These are phyloP conservation scores for Dacryopinax primogenitus DNA, from an alignment of 768 basidiomycete genomes.

Conservation along the genomic window DNA sequence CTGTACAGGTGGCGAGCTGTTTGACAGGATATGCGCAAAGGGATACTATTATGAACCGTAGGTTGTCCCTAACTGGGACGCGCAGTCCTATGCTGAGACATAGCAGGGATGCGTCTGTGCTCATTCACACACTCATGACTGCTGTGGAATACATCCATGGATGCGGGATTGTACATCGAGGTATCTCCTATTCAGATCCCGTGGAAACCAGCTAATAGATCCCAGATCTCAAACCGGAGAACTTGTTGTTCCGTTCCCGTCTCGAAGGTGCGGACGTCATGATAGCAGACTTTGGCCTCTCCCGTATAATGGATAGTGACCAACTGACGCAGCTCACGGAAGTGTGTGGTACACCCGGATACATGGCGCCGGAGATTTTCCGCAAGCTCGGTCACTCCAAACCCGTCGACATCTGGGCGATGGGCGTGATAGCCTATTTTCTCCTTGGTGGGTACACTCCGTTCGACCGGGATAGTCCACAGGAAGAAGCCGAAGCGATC, in stretches of 20 bases:
- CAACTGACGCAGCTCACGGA: conserved; percentile 82
- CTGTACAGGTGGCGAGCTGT: conserved; percentile 96
- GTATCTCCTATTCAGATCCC: conserved; percentile 23
- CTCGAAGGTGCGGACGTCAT: conserved; percentile 89
- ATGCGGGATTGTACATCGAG: conserved; percentile 85
- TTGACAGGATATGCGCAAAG: conserved; percentile 95
- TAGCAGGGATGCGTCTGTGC: conserved; percentile 69
- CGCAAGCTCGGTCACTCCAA: conserved; percentile 85
- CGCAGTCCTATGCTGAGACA: conserved; percentile 4
- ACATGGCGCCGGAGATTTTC: conserved; percentile 96
- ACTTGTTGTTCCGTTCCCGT: conserved; percentile 81
- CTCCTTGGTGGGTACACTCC: conserved; percentile 88
- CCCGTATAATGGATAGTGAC: conserved; percentile 80
- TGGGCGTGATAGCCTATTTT: conserved; percentile 98
- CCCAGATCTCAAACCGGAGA: conserved; percentile 90
- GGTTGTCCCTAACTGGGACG: conserved; percentile 20
- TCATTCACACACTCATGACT: conserved; percentile 73
- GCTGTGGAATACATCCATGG: conserved; percentile 88
- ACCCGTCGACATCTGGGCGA: conserved; percentile 93
- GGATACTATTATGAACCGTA: conserved; percentile 93
- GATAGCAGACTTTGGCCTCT: conserved; percentile 93
- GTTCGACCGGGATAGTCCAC: conserved; percentile 82
- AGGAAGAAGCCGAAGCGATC: conserved; percentile 91
- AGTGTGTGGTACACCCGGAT: conserved; percentile 92
- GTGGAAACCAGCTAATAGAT: background rate